phyloP scores from a whole-genome alignment of 2,329 filamentous ascomycete species.

The Trichoderma sp. region DNA sequence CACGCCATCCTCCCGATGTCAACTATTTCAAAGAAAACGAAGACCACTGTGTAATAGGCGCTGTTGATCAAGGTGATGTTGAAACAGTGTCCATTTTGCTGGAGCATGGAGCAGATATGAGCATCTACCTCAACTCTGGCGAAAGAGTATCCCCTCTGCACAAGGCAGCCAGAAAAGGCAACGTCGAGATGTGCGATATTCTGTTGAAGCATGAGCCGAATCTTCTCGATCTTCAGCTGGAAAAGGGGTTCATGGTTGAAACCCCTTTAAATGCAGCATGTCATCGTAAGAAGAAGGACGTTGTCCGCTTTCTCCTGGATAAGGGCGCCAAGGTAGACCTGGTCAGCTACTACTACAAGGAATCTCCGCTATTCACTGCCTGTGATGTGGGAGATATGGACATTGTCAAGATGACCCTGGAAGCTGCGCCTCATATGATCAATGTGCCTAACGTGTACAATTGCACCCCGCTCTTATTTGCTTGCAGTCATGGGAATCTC shows the following conservation, averaged over 20 bases:
- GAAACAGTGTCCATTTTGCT: slow-evolving; percentile 26
- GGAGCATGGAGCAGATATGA: slow-evolving; percentile 27
- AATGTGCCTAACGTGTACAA: slow-evolving; percentile 20
- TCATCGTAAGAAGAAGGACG: slow-evolving; percentile 12
- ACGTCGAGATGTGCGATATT: slow-evolving; percentile 24
- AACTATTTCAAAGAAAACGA: slow-evolving; percentile 22
- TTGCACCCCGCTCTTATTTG: slow-evolving; percentile 25
- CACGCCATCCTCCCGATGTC: slow-evolving; percentile 23
- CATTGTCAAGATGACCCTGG: slow-evolving; percentile 25
- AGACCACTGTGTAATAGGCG: slow-evolving; percentile 20
- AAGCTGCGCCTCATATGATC: slow-evolving; percentile 26
- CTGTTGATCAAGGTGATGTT: slow-evolving; percentile 7
- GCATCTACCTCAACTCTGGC: slow-evolving; percentile 16
- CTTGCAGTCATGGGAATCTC: slow-evolving; percentile 23
- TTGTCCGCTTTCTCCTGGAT: slow-evolving; percentile 26
- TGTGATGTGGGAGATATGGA: slow-evolving; percentile 23
- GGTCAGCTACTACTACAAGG: slow-evolving; percentile 19
- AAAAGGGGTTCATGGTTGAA: slow-evolving; percentile 21
- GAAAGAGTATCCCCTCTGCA: slow-evolving; percentile 24
- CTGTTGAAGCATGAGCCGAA: slow-evolving; percentile 27
- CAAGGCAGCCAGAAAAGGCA: slow-evolving; percentile 23
- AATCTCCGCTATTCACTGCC: slow-evolving; percentile 27
- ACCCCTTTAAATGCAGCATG: slow-evolving; percentile 27
- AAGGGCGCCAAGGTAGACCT: slow-evolving; percentile 25
- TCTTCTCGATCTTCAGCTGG: slow-evolving; percentile 25